These are phyloP conservation scores for Pestalotiopsis sp. DNA, from an alignment of 2,329 filamentous ascomycete species.

Conservation along the genomic window DNA sequence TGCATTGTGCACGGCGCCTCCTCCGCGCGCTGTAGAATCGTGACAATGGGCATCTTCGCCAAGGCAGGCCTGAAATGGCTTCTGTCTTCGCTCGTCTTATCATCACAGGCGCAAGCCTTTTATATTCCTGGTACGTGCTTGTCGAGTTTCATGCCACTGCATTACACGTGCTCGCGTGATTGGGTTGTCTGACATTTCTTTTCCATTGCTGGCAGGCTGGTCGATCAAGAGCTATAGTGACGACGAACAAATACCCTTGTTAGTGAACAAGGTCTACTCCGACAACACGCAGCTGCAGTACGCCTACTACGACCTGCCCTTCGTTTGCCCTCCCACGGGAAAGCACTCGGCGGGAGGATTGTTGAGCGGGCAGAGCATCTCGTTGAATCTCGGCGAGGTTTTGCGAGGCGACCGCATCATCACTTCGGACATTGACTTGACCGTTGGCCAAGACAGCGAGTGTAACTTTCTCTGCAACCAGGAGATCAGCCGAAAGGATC, in stretches of 20 bases:
- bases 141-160: conserved; percentile 1
- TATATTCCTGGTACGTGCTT: conserved; percentile 78
- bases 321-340: conserved; percentile 80
- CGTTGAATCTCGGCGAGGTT: conserved; percentile 85
- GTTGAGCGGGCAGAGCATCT: conserved; percentile 75
- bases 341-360: conserved; percentile 67
- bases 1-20: not conserved
- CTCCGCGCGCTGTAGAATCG: not conserved
- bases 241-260: conserved; percentile 77
- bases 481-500: conserved; percentile 64
- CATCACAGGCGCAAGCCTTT: conserved; percentile 66
- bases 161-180: conserved; percentile 16
- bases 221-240: conserved; percentile 81
- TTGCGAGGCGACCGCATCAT: conserved; percentile 85
- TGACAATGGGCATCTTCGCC: conserved; percentile 25
- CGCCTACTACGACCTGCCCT: conserved; percentile 86
- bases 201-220: conserved; percentile 57
- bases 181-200: conserved; percentile 14
- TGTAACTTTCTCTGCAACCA: conserved; percentile 74
- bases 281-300: conserved; percentile 90
- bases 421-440: conserved; percentile 80
- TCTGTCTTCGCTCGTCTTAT: conserved; percentile 45
- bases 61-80: conserved; percentile 43
- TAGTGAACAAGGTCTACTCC: conserved; percentile 91
- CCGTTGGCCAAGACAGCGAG: conserved; percentile 75